Base-by-base conservation (phyloP, 495 filamentous ascomycete genomes). In the Aspergillus homomorphus region DNA sequence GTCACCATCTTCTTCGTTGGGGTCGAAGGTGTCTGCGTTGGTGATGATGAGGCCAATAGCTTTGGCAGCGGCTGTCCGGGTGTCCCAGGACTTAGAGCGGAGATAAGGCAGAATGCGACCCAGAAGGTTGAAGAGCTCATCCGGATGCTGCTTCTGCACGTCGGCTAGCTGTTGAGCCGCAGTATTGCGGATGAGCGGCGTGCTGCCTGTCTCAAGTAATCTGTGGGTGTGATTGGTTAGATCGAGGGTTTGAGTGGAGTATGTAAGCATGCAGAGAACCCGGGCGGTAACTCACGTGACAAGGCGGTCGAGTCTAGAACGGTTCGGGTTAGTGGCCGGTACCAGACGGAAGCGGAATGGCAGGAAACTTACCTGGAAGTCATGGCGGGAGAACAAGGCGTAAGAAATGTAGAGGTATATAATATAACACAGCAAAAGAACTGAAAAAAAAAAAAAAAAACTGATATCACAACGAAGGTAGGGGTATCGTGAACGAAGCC, bases 41-140 rank as follows among this genome's bases (percentile, higher is more conserved):
- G 92, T 85, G 56, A 94, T 86, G 62, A 98, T 97, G 54, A 91
- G 87, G 46, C 92, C 91, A 54, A 98, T 88, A 5, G 95, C 94
- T 68, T 90, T 94, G 58, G 94, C 90, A 43, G 94, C 87, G 45
- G 95, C 93, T 45, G 84, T 90, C 33, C 94, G 82, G 9, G 94
- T 97, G 61, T 98, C 94, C 94, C 94, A 98, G 58, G 89, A 91
- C 68, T 91, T 96, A 56, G 92, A 91, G 55, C 87, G 83, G 16
- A 98, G 82, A 72, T 95, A 97, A 2, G 95, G 92, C 18, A 98
- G 84, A 44, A 98, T 92, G 48, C 93, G 83, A n/a, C 91, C 91
- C n/a, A 98, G 81, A 8, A 98, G 81, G 64, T 98, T 97, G 73
- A 97, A 98, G 3, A 98, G 79, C 67, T 98, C 94, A 71, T 98